Evolutionary conservation across 208 protist species (phyloP), one percentile per base, ranked within the genome.

Genomic region (Wallacemonas rigidus): DNA sequence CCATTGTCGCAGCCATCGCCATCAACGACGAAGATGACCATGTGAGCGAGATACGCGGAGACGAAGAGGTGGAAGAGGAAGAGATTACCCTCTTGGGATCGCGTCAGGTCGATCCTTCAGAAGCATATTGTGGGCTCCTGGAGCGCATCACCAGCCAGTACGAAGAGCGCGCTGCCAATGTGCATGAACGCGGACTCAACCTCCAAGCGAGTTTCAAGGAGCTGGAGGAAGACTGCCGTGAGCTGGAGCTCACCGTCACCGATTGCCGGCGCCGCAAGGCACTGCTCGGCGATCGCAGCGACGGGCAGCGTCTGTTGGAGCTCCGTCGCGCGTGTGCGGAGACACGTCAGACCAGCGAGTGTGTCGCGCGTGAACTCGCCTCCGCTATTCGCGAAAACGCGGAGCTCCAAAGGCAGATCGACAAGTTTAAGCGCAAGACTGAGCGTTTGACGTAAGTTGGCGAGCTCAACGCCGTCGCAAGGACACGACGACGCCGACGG

Each of bases 361-460:
- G 53, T n/a, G 69, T 80, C 2, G 90, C 90, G 5, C 67, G 63
- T 9, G 80, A 92, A 58, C 74, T 92, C 48, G 85, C 87, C 7
- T 63, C 72, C 15, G 71, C 79, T 3, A 76, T 80, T 4, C 82
- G 85, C 7, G 79, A 86, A 15, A 71, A 80, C n/a, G 67, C 68
- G 14, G 71, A 80, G 56, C 63, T 92, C 45, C 69, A 81, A 47
- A 65, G 72, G 38, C 75, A 91, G 55, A 76, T 88, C 17, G 83
- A 87, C 35, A 86, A 86, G 69, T 90, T 90, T 69, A 75, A 40
- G n/a, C 77, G 79, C 36, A 91, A 88, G 67, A 54, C 92, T 51
- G 55, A 76, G 12, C 79, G 80, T 8, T 40, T 79, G 41, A 26
- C 26, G 26, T 26, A 26, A 26, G 26, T 26, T 0, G 26, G 26